Evolutionary conservation across 2,329 filamentous ascomycete species (phyloP), one percentile per base, ranked within the genome.

Genomic region (Juglanconis sp.): DNA sequence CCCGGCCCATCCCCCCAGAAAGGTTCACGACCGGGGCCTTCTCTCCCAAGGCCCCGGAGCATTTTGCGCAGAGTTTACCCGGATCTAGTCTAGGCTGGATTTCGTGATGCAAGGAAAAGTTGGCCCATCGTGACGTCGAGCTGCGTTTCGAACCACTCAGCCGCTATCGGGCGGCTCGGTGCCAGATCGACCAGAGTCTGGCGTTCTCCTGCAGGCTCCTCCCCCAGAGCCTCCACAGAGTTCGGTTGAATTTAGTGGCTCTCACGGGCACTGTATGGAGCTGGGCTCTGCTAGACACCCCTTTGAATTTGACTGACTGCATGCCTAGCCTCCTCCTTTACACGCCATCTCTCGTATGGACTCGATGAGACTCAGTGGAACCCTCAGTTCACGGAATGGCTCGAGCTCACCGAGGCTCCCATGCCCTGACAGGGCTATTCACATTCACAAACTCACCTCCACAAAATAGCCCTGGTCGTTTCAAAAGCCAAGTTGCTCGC

Each of bases 121-220:
- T 47, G 50, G 53, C 44, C 60, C 35, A 60, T 49, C 53, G 56
- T 62, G 60, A 62, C 60, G 60, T 62, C 54, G 57, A 50, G 57
- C 57, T 31, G 60, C 60, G 60, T 62, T 57, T 61, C 59, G 57
- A 24, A 32, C 46, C 54, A 53, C 38, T 51, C 34, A 44, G 42
- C 55, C 54, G 17, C 7, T 57, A 62, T 62, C 60, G 60, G 53
- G n/a, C 15, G 53, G 48, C 42, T 31, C 48, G 53, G 57, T 60
- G 60, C 35, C 42, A 51, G 57, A 62, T 62, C 60, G 60, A 59
- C 38, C 31, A 34, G 5, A 40, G 10, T 11, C 17, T 36, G 50
- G 24, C 34, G 13, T 40, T 35, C 31, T 34, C 49, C 55, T 51
- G 47, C 6, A 46, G 51, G 49, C 38, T 50, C 51, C 52, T 17